phyloP scores from a whole-genome alignment of 257 asterid genomes.

The Lycium ferocissimum region DNA sequence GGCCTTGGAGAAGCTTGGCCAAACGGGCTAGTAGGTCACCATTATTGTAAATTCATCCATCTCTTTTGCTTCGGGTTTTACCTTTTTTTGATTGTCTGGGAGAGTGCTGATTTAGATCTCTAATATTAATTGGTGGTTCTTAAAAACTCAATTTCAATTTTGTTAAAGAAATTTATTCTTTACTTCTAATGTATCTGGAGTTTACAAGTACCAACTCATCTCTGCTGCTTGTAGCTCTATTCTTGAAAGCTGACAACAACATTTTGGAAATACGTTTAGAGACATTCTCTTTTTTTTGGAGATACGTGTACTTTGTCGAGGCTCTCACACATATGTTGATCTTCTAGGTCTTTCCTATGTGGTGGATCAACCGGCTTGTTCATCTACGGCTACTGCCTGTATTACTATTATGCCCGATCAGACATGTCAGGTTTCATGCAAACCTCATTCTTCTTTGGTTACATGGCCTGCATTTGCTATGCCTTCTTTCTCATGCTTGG shows the following conservation, averaged over 20 bases:
- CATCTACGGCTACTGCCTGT: conserved; percentile 44
- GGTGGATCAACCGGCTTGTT: conserved; percentile 50
- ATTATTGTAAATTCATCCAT: no score
- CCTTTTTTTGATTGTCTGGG: background rate
- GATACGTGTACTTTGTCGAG: background rate
- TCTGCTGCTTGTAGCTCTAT: background rate
- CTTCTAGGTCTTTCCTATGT: conserved; percentile 41
- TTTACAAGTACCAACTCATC: background rate
- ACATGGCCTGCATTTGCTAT: conserved; percentile 47
- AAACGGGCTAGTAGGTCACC: no score
- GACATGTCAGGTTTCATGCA: conserved; percentile 50
- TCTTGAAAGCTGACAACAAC: background rate
- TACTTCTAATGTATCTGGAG: background rate
- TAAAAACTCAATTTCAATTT: background rate
- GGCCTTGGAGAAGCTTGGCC: no score
- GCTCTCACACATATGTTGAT: background rate
- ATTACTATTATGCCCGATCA: conserved; percentile 42
- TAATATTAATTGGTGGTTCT: background rate
- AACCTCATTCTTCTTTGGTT: conserved; percentile 47
- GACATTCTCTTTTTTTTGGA: background rate
- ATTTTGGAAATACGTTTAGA: background rate
- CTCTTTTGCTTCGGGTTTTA: background rate
- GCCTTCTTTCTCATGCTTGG: conserved; percentile 49
- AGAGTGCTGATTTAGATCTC: background rate
- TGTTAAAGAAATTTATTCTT: no score